These are phyloP conservation scores for Talaromyces sp. DNA, from an alignment of 2,329 filamentous ascomycete species.

Conservation along the genomic window DNA sequence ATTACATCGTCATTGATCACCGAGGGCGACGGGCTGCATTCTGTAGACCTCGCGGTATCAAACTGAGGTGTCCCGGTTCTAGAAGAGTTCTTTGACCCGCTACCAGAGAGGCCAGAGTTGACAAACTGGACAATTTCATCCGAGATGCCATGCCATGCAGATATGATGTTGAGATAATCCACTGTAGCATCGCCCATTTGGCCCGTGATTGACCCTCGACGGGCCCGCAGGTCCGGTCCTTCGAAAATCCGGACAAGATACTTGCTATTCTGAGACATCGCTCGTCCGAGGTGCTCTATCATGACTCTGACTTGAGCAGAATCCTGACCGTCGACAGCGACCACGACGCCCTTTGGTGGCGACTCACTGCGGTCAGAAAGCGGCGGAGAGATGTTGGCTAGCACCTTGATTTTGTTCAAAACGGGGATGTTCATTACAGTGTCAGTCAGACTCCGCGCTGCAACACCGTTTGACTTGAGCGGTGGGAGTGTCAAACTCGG, in stretches of 20 bases:
- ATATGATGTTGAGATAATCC: conserved; percentile 63
- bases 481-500: conserved; percentile 51
- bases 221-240: conserved; percentile 33
- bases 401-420: conserved; percentile 68
- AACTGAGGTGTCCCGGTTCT: conserved; percentile 7
- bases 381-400: conserved; percentile 71
- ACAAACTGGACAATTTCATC: conserved; percentile 62
- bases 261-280: conserved; percentile 49
- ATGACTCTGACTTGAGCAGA: conserved; percentile 60
- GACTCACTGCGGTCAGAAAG: conserved; percentile 35
- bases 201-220: conserved; percentile 18
- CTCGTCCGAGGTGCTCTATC: conserved; percentile 56
- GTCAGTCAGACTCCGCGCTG: conserved; percentile 49
- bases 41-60: conserved; percentile 23
- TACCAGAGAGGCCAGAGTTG: conserved; percentile 27
- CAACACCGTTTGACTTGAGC: conserved; percentile 39
- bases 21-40: conserved; percentile 13
- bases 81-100: conserved; percentile 12
- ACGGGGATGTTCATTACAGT: conserved; percentile 72
- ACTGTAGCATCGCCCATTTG: conserved; percentile 43
- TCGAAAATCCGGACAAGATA: conserved; percentile 47
- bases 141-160: conserved; percentile 70
- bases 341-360: conserved; percentile 65
- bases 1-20: conserved; percentile 28
- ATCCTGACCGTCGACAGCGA: conserved; percentile 76